Base-by-base conservation (phyloP, 1,284 basidiomycete genomes). In the Cutaneotrichosporon sp. region DNA sequence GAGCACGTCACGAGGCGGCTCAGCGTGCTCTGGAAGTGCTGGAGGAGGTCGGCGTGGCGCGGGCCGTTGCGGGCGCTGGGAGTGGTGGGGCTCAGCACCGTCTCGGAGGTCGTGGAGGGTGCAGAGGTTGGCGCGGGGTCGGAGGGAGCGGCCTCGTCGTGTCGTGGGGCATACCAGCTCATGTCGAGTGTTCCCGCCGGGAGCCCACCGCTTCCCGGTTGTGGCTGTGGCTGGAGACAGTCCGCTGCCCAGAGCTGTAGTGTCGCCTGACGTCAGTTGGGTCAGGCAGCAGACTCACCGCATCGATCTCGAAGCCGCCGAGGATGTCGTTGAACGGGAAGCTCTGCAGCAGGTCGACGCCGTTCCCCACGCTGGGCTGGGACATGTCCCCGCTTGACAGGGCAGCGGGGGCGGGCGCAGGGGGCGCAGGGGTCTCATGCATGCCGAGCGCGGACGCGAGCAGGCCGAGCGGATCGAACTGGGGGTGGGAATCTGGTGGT, bases 1-100 rank as follows among this genome's bases (percentile, higher is more conserved):
- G 47, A 50, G 25, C 27, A 31, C 18, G 47, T 50, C 16, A 50
- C 47, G 27, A 50, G 47, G 27, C 47, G 25, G 47, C 47, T 50
- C 24, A 50, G 47, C 47, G 47, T 31, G 27, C 25, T 31, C 27
- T 50, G 47, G 47, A 50, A 50, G 25, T 50, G 47, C 27, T 31
- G 14, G 16, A 50, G 47, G 18, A 50, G 47, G 16, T 50, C 47
- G 18, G 47, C 47, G 11, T 50, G 47, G 14, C 47, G 47, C 14
- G 25, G 47, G 9, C 25, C 27, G 25, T n/a, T 27, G 25, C 47
- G 47, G 4, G 47, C 25, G 25, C 25, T 50, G 3, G 25, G 16
- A 16, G 47, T 31, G 16, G 47, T 27, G 3, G 47, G 47, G 27
- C 47, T 50, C 13, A 50, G 27, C 14, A n/a, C 47, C 22, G 45